These are phyloP conservation scores for Strobilomyces confusus DNA, from an alignment of 768 basidiomycete genomes.

Conservation along the genomic window DNA sequence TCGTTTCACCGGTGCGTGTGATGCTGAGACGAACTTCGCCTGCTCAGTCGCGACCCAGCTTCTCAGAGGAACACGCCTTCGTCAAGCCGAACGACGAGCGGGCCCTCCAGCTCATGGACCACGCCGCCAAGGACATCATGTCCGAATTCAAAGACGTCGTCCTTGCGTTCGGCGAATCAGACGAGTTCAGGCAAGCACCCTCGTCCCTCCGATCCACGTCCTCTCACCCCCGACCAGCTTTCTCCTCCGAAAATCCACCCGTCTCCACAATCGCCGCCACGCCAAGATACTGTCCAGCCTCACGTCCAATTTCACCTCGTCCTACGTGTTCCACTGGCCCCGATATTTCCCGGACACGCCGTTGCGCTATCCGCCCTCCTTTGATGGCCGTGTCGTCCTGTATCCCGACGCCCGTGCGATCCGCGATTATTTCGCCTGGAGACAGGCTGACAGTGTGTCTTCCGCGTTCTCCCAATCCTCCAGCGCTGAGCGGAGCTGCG, in stretches of 20 bases:
- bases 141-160: slow-evolving; percentile 77
- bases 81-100: slow-evolving; percentile 88
- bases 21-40: neutral
- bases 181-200: slow-evolving; percentile 82
- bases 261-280: slow-evolving; percentile 79
- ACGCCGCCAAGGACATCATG: slow-evolving; percentile 80
- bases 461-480: neutral
- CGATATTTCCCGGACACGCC: slow-evolving; percentile 69
- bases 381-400: slow-evolving; percentile 83
- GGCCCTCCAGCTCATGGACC: slow-evolving; percentile 89
- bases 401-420: slow-evolving; percentile 74
- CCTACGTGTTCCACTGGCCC: slow-evolving; percentile 85
- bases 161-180: slow-evolving; percentile 92
- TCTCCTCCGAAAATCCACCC: slow-evolving; percentile 69
- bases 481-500: slow-evolving; percentile 14
- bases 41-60: slow-evolving; percentile 41
- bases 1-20: slow-evolving; percentile 80
- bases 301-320: slow-evolving; percentile 86
- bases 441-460: slow-evolving; percentile 88
- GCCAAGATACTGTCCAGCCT: slow-evolving; percentile 85
- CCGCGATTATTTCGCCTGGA: slow-evolving; percentile 93
- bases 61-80: slow-evolving; percentile 81
- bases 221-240: slow-evolving; percentile 52
- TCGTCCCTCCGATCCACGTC: neutral
- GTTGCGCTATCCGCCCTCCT: slow-evolving; percentile 81